Evolutionary conservation across 148 eudicot species (phyloP).

Genomic region (Camellia sinensis): DNA sequence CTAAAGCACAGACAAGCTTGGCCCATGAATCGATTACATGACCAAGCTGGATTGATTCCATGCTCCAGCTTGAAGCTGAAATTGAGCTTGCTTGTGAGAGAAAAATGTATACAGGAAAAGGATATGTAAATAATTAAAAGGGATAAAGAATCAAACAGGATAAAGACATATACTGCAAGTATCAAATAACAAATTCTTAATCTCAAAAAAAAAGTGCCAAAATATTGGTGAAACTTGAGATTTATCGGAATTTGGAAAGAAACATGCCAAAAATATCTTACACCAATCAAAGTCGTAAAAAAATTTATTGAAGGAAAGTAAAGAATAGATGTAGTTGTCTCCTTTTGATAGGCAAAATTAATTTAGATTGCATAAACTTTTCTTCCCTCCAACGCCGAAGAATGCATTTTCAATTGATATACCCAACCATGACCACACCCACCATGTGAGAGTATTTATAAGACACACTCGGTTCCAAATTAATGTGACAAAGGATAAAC

Average conservation of each 20-base stretch:
- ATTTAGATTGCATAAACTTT: not conserved
- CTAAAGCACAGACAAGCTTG: not conserved
- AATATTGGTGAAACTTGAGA: too few relatives aligned
- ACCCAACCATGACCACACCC: not conserved
- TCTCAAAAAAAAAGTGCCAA: too few relatives aligned
- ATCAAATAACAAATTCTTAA: not conserved
- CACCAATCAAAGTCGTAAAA: too few relatives aligned
- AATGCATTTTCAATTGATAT: not conserved
- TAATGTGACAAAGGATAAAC: not conserved
- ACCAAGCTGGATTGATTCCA: not conserved
- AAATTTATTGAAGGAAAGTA: not conserved
- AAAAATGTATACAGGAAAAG: not conserved
- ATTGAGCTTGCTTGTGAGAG: not conserved
- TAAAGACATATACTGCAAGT: not conserved
- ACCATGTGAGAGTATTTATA: not conserved
- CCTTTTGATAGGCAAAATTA: not conserved
- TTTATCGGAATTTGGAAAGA: too few relatives aligned
- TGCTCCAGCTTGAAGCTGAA: not conserved
- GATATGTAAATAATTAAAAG: not conserved
- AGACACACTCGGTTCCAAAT: not conserved
- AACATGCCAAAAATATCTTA: too few relatives aligned
- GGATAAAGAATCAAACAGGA: not conserved
- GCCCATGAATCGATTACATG: too few relatives aligned
- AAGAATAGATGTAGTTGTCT: not conserved
- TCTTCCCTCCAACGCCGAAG: not conserved